These are phyloP conservation scores for Fraxinus anomala DNA, from an alignment of 257 asterid genomes.

Conservation along the genomic window DNA sequence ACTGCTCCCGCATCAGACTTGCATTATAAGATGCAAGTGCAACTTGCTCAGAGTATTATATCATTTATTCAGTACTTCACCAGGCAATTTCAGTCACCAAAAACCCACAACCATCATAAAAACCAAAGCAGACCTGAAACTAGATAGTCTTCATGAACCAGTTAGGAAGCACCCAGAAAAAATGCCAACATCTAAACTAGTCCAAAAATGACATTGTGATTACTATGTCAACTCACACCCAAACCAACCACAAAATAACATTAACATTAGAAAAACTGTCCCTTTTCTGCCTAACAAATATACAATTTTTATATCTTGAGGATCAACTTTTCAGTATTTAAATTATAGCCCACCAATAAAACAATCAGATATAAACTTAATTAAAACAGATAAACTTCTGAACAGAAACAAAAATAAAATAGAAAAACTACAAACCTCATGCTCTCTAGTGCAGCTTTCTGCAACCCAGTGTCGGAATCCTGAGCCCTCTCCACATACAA, in stretches of 20 bases:
- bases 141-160: background rate
- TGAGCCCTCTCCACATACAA: slow-evolving; percentile 89
- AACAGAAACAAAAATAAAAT: background rate
- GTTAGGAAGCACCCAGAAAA: background rate
- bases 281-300: background rate
- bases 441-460: slow-evolving; percentile 85
- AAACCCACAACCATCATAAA: background rate
- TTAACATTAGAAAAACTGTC: background rate
- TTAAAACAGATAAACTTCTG: background rate
- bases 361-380: background rate
- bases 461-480: slow-evolving; percentile 83
- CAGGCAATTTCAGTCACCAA: background rate
- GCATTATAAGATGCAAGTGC: background rate
- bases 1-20: background rate
- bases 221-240: background rate
- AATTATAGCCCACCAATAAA: background rate
- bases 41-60: background rate
- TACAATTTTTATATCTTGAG: background rate
- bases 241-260: background rate
- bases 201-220: background rate
- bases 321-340: background rate
- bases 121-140: background rate
- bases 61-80: background rate
- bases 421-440: slow-evolving; percentile 59
- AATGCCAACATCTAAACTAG: background rate